Evolutionary conservation across 345 rosid species (phyloP).

Genomic region (Salix suchowensis): DNA sequence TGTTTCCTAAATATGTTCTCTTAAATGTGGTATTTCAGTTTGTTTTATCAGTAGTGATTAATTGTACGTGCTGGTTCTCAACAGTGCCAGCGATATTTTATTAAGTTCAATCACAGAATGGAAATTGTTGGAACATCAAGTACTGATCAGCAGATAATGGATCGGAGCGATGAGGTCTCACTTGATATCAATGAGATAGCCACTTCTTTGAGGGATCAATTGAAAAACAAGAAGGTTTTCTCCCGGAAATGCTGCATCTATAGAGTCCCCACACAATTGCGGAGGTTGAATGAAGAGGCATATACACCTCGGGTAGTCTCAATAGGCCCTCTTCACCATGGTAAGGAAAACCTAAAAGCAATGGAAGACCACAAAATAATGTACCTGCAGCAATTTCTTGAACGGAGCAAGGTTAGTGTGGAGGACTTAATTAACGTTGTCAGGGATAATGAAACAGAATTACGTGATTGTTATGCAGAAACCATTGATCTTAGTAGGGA

Average conservation of each 20-base stretch:
- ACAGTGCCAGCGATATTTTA: accelerated
- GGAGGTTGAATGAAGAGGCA: neutral
- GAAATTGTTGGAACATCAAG: no score
- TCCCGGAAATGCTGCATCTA: constrained; percentile 4
- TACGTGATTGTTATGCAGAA: neutral
- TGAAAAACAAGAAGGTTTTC: neutral
- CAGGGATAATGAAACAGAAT: neutral
- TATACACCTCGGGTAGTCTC: neutral
- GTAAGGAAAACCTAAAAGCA: neutral
- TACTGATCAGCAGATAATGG: no score
- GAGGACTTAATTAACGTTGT: neutral
- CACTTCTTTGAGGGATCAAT: no score
- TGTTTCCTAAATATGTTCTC: no score
- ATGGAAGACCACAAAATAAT: constrained; percentile 13
- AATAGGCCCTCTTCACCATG: neutral
- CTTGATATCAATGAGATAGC: no score
- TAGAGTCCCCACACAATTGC: neutral
- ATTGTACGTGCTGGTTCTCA: no score
- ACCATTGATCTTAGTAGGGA: no score
- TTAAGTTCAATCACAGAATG: no score
- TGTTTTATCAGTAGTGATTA: no score
- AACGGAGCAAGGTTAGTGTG: neutral
- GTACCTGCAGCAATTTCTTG: neutral
- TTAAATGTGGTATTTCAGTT: no score
- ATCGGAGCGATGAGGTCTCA: no score